Conservation (phyloP, 2,329 filamentous ascomycete species). For the Aspergillus sergii region DNA sequence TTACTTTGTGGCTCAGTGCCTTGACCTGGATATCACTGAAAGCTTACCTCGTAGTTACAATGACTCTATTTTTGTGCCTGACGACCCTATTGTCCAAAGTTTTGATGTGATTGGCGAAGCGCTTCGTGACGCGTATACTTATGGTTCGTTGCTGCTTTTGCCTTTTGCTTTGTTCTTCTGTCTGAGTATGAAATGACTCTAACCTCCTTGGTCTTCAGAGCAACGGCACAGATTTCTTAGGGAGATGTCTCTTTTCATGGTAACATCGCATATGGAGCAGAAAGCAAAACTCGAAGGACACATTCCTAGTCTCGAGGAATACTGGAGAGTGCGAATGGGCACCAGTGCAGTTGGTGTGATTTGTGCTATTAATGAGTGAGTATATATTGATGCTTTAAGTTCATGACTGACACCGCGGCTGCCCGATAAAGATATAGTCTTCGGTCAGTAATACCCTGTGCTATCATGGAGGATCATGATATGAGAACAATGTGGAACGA, state of each 20-base stretch:
- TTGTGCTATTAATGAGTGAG: neutral
- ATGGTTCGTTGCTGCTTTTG: neutral
- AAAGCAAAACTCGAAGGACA: neutral
- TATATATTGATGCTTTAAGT: neutral
- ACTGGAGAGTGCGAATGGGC: neutral
- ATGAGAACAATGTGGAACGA: neutral
- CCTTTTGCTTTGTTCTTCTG: neutral
- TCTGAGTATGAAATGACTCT: neutral
- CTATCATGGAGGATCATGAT: neutral
- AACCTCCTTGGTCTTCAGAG: neutral
- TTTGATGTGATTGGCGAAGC: slow-evolving; percentile 1
- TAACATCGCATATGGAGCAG: neutral
- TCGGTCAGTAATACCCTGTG: neutral
- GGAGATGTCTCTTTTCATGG: neutral
- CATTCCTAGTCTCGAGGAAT: neutral
- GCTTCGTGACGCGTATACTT: neutral
- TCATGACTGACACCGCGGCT: neutral
- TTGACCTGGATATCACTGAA: neutral
- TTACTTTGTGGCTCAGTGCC: neutral
- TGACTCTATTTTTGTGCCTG: neutral
- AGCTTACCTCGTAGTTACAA: neutral
- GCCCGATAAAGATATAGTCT: neutral
- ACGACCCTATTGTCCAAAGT: neutral
- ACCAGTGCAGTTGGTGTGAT: neutral
- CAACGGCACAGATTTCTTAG: neutral